A percentile compares a stretch with the other conserved stretches of the same genome.
These are phyloP conservation scores for Fusarium pilosicola DNA, from an alignment of 2,329 filamentous ascomycete genomes.

Conservation along the genomic window DNA sequence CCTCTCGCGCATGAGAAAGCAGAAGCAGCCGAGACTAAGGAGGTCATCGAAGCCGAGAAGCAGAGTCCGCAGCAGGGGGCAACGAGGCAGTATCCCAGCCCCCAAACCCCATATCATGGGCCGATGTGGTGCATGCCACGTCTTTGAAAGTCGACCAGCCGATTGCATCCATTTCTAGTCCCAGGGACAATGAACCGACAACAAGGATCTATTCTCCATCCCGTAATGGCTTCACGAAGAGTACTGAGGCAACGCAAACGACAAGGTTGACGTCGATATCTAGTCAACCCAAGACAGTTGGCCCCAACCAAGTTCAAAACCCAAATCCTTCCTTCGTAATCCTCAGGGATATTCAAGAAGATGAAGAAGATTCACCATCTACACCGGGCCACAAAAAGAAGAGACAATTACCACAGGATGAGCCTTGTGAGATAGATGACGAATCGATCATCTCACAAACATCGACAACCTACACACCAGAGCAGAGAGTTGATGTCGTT, in stretches of 20 bases:
- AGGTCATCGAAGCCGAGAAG: rapidly evolving
- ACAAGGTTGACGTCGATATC: neutral
- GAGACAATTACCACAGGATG: rapidly evolving
- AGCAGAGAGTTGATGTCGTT: neutral
- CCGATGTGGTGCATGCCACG: neutral
- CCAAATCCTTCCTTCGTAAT: neutral
- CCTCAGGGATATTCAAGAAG: neutral
- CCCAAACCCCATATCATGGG: too few species aligned
- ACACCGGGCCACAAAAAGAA: neutral
- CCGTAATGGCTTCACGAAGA: neutral
- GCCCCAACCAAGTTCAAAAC: neutral
- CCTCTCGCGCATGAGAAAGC: neutral
- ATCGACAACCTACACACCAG: neutral
- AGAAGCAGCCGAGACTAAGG: rapidly evolving
- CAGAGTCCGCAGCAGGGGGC: too few species aligned
- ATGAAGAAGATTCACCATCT: neutral
- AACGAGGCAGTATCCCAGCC: too few species aligned
- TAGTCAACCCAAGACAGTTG: neutral
- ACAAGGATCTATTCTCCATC: neutral
- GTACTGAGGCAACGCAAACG: neutral
- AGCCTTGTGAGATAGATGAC: rapidly evolving
- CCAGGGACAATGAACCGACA: neutral
- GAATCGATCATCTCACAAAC: neutral
- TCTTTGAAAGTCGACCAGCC: neutral
- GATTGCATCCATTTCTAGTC: neutral